Evolutionary conservation across 352 stramenopile species (phyloP), one percentile per base, ranked within the genome.

Genomic region (Phytophthora rubi): DNA sequence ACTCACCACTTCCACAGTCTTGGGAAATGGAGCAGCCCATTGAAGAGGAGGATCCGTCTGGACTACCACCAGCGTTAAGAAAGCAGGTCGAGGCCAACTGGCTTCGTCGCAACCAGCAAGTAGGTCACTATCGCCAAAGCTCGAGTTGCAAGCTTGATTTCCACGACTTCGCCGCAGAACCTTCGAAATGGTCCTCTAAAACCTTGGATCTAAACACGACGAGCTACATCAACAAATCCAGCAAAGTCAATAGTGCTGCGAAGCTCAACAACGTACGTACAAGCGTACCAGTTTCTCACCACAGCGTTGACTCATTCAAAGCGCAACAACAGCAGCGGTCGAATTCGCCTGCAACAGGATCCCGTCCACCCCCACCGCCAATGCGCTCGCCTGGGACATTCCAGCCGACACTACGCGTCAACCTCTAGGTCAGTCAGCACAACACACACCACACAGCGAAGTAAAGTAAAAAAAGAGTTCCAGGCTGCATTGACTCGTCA

Each of bases 1-100:
- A 54, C 9, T 26, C n/a, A 33, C 15, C 44, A 18, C 32, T 28
- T 16, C 18, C 35, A 48, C 32, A 53, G 48, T 9, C 35, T 6
- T 77, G 48, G 57, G 18, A 58, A 63, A 12, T 4, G 16, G 37
- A 32, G 26, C 37, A n/a, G 57, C 62, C 39, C 5, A 6, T 63
- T 23, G 59, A 77, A 44, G 35, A 42, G 9, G 65, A 72, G 28
- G 84, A 90, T 37, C 84, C 84, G 9, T 86, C 85, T 2, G 82
- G 82, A 6, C 66, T 92, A 8, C 75, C 82, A 23, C 73, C 81
- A 33, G 62, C 77, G 12, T 79, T 92, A 30, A 58, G 85, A 4
- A 67, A 81, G 33, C 70, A 91, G 8, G 70, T 92, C 4, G 85
- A 92, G 52, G 78, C 76, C 4, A 85, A 90, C 37, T 92, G 83